These are phyloP conservation scores for Myxozyma vanderwaltii DNA, from an alignment of 805 yeast species.

Conservation along the genomic window DNA sequence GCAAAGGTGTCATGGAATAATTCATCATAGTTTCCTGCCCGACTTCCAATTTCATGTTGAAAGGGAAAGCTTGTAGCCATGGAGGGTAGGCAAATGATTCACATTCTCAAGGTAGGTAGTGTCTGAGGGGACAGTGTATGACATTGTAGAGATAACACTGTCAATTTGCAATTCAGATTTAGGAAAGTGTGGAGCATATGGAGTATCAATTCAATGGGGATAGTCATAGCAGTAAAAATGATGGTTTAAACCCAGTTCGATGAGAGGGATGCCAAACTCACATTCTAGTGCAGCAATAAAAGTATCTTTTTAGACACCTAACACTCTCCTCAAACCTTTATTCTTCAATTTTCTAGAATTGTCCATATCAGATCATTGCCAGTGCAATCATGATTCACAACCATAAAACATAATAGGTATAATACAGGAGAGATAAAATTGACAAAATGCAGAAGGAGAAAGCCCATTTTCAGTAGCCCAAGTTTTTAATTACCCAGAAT, in stretches of 20 bases:
- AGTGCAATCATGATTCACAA: not conserved
- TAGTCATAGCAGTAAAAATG: not conserved
- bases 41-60: too few relatives aligned
- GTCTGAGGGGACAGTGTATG: too few relatives aligned
- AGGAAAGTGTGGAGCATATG: not conserved
- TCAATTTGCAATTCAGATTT: too few relatives aligned
- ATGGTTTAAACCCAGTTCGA: not conserved
- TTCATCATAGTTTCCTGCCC: too few relatives aligned
- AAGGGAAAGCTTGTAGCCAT: too few relatives aligned
- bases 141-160: too few relatives aligned
- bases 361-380: not conserved
- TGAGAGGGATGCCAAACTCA: not conserved
- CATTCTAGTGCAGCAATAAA: not conserved
- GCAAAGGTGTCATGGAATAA: too few relatives aligned
- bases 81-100: too few relatives aligned
- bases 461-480: not conserved
- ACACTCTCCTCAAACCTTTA: not conserved
- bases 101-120: too few relatives aligned
- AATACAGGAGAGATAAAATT: not conserved
- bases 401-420: not conserved
- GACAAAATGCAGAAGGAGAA: not conserved
- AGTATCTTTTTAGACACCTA: not conserved
- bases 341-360: not conserved
- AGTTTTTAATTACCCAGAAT: not conserved
- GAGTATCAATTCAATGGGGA: not conserved